These are phyloP conservation scores for Medicago lupulina DNA, from an alignment of 306 rosid species.

Conservation along the genomic window DNA sequence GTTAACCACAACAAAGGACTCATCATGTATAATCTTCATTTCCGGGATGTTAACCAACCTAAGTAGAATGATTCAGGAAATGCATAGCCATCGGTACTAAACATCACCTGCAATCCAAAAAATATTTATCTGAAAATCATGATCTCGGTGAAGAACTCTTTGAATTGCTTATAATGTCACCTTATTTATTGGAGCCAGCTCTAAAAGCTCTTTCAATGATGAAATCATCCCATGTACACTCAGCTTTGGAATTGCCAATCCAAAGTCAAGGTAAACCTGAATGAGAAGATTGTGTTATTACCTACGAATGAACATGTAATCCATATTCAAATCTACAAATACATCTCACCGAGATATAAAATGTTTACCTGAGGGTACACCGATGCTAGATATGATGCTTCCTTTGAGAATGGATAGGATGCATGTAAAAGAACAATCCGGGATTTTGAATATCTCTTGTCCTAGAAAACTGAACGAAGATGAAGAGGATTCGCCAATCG, in stretches of 20 bases:
- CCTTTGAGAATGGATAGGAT: constrained; percentile 91
- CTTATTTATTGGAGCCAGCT: constrained; percentile 88
- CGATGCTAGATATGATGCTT: constrained; percentile 91
- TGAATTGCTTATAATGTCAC: constrained; percentile 40
- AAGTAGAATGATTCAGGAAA: constrained; percentile 89
- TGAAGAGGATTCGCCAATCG: constrained; percentile 86
- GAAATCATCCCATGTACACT: constrained; percentile 91
- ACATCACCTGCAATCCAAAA: constrained; percentile 77
- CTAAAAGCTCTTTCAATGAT: constrained; percentile 86
- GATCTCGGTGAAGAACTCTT: too few relatives aligned
- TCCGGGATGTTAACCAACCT: constrained; percentile 58
- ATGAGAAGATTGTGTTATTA: constrained; percentile 37
- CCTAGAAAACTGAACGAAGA: constrained; percentile 74
- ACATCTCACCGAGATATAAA: constrained; percentile 27
- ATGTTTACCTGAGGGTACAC: constrained; percentile 77
- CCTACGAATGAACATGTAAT: constrained; percentile 20
- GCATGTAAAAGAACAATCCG: constrained; percentile 85
- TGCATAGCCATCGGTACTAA: constrained; percentile 84
- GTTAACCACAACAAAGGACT: too few relatives aligned
- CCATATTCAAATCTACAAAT: constrained; percentile 22
- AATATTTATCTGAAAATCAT: not conserved
- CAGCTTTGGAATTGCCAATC: constrained; percentile 86
- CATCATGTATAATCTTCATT: not conserved
- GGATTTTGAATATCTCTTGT: constrained; percentile 71
- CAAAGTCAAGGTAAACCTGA: constrained; percentile 93